Conservation (phyloP, 495 filamentous ascomycete genomes). For the Talaromyces adpressus region DNA sequence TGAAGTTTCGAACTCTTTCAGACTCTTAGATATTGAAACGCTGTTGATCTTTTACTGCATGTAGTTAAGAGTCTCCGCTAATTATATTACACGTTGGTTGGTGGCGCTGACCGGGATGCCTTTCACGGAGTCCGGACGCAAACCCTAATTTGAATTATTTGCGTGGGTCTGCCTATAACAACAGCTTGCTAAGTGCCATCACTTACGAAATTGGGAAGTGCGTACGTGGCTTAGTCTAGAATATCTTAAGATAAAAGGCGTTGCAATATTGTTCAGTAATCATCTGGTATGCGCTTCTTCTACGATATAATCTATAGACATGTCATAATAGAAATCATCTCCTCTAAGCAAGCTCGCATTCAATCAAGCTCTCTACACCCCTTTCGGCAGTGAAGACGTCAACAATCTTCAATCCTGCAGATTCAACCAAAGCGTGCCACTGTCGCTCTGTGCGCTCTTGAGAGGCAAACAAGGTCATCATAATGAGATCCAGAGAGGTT, state of each 20-base stretch:
- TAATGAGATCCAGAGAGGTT: conserved; percentile 39
- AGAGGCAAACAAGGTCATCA: conserved; percentile 29
- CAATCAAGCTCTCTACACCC: conserved; percentile 25
- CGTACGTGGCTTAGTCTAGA: too few species aligned
- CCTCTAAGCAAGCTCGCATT: conserved; percentile 17
- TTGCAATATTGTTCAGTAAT: not conserved
- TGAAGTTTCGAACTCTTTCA: not conserved
- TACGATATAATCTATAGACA: not conserved
- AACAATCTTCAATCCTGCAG: conserved; percentile 57
- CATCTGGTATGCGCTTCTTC: not conserved
- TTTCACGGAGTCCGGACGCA: not conserved
- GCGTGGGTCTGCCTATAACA: not conserved
- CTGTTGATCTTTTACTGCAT: not conserved
- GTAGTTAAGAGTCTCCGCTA: not conserved
- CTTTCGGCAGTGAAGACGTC: conserved; percentile 21
- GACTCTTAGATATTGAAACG: not conserved
- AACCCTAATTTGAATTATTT: not conserved
- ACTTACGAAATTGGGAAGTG: not conserved
- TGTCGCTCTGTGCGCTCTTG: conserved; percentile 29
- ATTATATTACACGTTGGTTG: not conserved
- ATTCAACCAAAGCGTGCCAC: conserved; percentile 26
- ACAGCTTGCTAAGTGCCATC: not conserved
- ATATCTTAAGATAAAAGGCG: not conserved
- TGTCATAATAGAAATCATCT: not conserved
- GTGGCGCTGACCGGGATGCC: not conserved